Percentiles rank a stretch among this genome's conserved stretches.
Evolutionary conservation across 192 early-diverging fungal genomes (phyloP).

Genomic region (Coemansia sp.): DNA sequence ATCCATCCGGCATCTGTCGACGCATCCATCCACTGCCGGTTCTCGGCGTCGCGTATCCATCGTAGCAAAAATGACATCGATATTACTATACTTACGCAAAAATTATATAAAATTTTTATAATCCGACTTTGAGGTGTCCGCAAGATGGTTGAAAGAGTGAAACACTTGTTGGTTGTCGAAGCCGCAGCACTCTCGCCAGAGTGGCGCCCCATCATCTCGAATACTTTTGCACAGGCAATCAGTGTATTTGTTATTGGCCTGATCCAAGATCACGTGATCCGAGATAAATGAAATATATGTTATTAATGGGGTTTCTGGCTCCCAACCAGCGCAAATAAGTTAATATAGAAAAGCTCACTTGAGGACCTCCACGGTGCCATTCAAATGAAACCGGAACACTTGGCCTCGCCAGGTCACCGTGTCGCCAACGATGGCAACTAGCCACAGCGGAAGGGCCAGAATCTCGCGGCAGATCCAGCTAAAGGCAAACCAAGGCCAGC

Average conservation of each 20-base stretch:
- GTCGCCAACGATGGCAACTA: conserved; percentile 79
- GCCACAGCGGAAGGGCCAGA: conserved; percentile 80
- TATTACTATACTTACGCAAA: conserved; percentile 13
- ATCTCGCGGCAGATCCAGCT: conserved; percentile 87
- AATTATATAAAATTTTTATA: conserved; percentile 10
- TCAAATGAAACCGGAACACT: conserved; percentile 61
- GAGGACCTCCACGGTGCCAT: conserved; percentile 64
- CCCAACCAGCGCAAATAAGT: not conserved
- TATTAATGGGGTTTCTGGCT: not conserved
- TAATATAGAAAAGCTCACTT: conserved; percentile 1
- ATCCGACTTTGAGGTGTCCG: conserved; percentile 11
- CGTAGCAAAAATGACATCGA: not conserved
- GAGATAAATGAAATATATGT: not conserved
- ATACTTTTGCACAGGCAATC: not conserved
- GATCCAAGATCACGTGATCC: not conserved
- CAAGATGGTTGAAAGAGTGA: conserved; percentile 2
- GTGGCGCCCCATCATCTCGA: not conserved
- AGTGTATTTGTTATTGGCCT: not conserved
- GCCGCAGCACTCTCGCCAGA: not conserved
- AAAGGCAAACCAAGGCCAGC: conserved; percentile 58
- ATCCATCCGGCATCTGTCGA: conserved; percentile 15
- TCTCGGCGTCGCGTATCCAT: not conserved
- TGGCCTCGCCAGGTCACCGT: conserved; percentile 89
- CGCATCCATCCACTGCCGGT: conserved; percentile 15
- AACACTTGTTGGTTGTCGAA: not conserved